Base-by-base conservation (phyloP, 495 filamentous ascomycete genomes). In the Tuber brumale region DNA sequence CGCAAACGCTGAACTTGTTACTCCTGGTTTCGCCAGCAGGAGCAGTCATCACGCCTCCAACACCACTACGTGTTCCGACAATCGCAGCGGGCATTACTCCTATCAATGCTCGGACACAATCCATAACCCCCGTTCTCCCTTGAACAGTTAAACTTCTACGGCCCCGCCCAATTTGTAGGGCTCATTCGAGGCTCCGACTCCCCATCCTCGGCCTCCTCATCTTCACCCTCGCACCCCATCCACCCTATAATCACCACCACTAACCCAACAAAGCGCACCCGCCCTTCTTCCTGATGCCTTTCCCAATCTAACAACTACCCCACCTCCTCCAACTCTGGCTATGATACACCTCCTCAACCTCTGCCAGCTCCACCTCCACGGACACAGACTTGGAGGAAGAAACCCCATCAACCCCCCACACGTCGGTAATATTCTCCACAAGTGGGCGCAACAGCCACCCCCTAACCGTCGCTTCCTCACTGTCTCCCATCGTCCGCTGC, bases 381-480 rank as follows among this genome's bases (percentile, higher is more conserved):
- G 71, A 69, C 45, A 18, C 75, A 43, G 74, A 75, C 48, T 70
- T 35, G 76, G 51, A 77, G 18, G 44, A 71, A 70, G 35, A 43
- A 70, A 3, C 37, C 41, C 46, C 57, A 46, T 14, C 72, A 77
- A 71, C 81, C 82, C 27, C 81, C 81, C 66, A 71, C 79, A 84
- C n/a, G n/a, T 93, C 77, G 82, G 93, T 46, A 89, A 90, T 82
- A 27, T 82, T 82, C 75, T 77, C 77, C 14, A 82, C 81, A 51
- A 82, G 80, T 8, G 85, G 87, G 72, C 84, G 85, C 66, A 87
- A 90, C 69, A 87, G 92, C 73, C 87, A 89, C 71, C 86, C 92
- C 21, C 80, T 89, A 31, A 84, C 85, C 46, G 86, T 84, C 77
- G 87, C 85, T 78, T 85, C 27, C 80, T 89, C n/a, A 72, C 87